Percentiles rank a stretch among this genome's conserved stretches.
Evolutionary conservation across 2,329 filamentous ascomycete genomes (phyloP).

Genomic region (Clarireedia monteithiana): DNA sequence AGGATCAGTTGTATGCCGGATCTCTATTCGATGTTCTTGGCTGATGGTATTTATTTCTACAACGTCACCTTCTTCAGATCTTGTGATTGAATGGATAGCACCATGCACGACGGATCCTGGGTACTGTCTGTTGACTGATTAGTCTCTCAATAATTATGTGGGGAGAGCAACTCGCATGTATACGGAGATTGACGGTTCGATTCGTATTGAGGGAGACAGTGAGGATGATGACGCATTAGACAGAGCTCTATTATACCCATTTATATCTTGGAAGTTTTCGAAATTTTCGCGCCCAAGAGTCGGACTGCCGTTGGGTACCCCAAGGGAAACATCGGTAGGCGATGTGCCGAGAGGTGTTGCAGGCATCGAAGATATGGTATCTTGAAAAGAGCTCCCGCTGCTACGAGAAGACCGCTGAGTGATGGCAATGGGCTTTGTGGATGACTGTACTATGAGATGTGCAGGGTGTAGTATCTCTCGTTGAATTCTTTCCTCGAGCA

Average conservation of each 20-base stretch:
- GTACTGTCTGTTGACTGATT: constrained; percentile 8
- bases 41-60: constrained; percentile 11
- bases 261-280: background rate
- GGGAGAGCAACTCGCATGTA: constrained; percentile 10
- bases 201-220: constrained; percentile 2
- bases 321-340: constrained; percentile 4
- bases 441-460: constrained; percentile 6
- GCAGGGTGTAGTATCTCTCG: constrained; percentile 18
- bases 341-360: background rate
- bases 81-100: constrained; percentile 10
- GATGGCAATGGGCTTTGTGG: constrained; percentile 5
- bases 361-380: background rate
- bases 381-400: constrained; percentile 27
- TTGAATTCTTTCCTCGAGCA: constrained; percentile 18
- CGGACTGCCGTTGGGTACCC: constrained; percentile 10
- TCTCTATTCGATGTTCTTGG: constrained; percentile 11
- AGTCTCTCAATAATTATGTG: background rate
- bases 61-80: constrained; percentile 15
- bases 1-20: constrained; percentile 15
- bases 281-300: constrained; percentile 8
- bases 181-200: constrained; percentile 10
- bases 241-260: constrained; percentile 9
- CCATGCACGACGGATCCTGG: constrained; percentile 7
- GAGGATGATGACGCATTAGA: constrained; percentile 14
- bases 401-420: background rate